Evolutionary conservation across 371 early-diverging fungal genomes (phyloP).

Genomic region (Lichtheimia hyalospora): DNA sequence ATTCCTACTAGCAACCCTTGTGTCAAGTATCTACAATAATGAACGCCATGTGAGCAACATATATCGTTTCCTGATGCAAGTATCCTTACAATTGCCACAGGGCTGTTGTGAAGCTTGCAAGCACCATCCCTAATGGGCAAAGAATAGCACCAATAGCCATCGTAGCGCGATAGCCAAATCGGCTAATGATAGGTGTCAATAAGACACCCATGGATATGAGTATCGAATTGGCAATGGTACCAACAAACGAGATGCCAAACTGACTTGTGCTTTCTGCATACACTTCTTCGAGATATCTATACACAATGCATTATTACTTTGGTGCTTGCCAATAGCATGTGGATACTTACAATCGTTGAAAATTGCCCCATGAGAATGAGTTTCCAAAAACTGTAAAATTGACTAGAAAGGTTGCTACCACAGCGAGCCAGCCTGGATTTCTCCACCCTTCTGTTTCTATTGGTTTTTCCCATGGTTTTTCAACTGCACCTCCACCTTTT

Average conservation of each 20-base stretch:
- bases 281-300: conserved; percentile 17
- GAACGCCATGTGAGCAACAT: conserved; percentile 17
- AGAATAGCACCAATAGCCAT: conserved; percentile 48
- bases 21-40: conserved; percentile 30
- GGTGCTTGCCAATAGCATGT: background rate
- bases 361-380: conserved; percentile 22
- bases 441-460: conserved; percentile 31
- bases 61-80: conserved; percentile 26
- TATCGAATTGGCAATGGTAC: conserved; percentile 12
- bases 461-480: conserved; percentile 12
- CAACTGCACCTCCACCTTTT: conserved; percentile 6
- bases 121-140: conserved; percentile 27
- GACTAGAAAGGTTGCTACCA: conserved; percentile 16
- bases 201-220: conserved; percentile 21
- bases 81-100: conserved; percentile 40
- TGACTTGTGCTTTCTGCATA: conserved; percentile 14
- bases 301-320: background rate
- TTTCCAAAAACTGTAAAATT: conserved; percentile 22
- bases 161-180: conserved; percentile 49
- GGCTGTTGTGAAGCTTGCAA: conserved; percentile 40
- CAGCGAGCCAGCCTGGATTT: conserved; percentile 24
- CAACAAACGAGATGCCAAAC: conserved; percentile 17
- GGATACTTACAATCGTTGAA: conserved; percentile 15
- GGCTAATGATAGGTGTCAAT: conserved; percentile 52
- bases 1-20: conserved; percentile 50